A percentile compares a stretch with the other conserved stretches of the same genome.
These are phyloP conservation scores for Penicillium fimorum DNA, from an alignment of 495 filamentous ascomycete genomes.

Conservation along the genomic window DNA sequence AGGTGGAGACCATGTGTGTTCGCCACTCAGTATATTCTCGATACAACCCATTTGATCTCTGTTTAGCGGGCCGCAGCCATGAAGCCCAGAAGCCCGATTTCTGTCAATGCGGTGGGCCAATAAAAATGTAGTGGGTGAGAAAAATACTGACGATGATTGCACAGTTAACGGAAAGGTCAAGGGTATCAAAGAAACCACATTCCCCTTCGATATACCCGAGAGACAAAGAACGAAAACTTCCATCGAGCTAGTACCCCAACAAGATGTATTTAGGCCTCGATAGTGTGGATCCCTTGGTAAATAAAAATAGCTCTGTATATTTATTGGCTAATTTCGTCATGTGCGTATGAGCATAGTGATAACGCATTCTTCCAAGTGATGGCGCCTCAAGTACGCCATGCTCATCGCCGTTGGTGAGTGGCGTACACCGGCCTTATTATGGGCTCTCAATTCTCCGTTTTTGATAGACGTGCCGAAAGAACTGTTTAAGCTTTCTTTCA, in stretches of 20 bases:
- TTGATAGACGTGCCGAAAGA: neutral
- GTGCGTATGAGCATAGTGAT: neutral
- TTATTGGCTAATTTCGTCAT: neutral
- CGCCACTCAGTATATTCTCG: neutral
- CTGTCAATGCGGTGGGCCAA: neutral
- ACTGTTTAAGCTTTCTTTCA: neutral
- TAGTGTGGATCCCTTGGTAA: neutral
- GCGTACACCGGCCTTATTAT: neutral
- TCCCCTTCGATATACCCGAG: neutral
- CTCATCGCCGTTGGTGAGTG: neutral
- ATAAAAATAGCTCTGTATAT: neutral
- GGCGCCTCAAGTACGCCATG: neutral
- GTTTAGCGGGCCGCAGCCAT: neutral
- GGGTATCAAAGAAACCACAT: neutral
- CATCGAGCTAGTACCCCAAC: neutral
- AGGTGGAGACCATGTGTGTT: neutral
- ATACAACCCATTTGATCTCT: neutral
- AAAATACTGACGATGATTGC: neutral
- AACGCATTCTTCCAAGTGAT: neutral
- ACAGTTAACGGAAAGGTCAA: neutral
- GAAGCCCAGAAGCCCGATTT: neutral
- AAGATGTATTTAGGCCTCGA: neutral
- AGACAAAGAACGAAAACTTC: neutral
- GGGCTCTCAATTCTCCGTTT: neutral
- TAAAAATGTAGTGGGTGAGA: neutral